Base-by-base conservation (phyloP, 345 rosid species). In the Trapa bicornis region DNA sequence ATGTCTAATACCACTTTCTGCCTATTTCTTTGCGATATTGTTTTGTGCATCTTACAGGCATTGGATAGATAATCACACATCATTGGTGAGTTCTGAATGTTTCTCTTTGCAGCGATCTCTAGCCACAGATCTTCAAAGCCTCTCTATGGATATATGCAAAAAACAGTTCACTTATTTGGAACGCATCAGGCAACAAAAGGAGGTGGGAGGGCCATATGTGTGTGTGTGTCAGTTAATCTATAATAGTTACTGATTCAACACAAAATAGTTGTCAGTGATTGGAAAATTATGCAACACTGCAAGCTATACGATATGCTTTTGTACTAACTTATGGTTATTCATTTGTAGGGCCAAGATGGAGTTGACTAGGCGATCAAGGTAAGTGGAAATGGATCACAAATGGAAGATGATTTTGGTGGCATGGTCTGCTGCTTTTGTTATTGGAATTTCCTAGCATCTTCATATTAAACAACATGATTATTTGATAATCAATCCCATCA, bases 131-230 rank as follows among this genome's bases (percentile, higher is more conserved):
- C 97, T 91, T 37, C 96, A 87, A 78, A 73, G 70, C 63, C 96
- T 91, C 35, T 95, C 96, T 5, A 84, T 82, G 94, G 99, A 91
- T 79, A 89, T 95, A 29, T 92, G 96, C 39, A 95, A 81, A 84
- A 91, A 95, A 75, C 99, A 95, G 67, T 91, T 97, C 50, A 85
- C 87, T 37, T 95, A 91, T 72, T 76, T 95, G 81, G 87, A 86
- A 79, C 93, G 86, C 37, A 87, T 95, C 75, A 86, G 94, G 76
- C 90, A 82, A 71, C 96, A 89, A 73, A 86, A 81, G 65, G 97
- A 95, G 96, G 99, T 95, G 35, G 15, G 76, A 64, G 22, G 37
- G 67, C 65, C 13, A n/a, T 65, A 3, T 57, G 42, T 22, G 63
- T 58, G 35, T 32, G 5, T 33, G 38, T 22, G 29, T 22, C 29